Evolutionary conservation across 2,329 filamentous ascomycete genomes (phyloP).

Genomic region (Pleomassaria siparia): DNA sequence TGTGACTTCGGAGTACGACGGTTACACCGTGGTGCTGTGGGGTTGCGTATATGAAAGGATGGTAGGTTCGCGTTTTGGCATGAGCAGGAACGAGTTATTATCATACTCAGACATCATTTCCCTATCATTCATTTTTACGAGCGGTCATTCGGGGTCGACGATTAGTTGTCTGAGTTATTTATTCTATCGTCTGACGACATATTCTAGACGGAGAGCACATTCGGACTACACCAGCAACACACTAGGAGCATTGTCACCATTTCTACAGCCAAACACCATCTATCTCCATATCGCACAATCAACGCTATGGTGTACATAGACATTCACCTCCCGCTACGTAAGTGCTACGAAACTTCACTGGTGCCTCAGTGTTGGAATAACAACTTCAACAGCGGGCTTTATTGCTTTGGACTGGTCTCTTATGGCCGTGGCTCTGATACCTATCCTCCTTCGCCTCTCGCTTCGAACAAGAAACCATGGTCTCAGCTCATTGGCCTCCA

Average conservation of each 20-base stretch:
- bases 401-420: conserved; percentile 32
- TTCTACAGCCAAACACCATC: not conserved
- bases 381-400: conserved; percentile 22
- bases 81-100: conserved; percentile 7
- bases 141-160: not conserved
- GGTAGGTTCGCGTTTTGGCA: conserved; percentile 7
- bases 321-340: conserved; percentile 27
- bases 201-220: not conserved
- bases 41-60: not conserved
- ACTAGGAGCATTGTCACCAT: not conserved
- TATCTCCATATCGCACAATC: not conserved
- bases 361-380: conserved; percentile 3
- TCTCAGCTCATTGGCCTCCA: conserved; percentile 13
- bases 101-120: conserved; percentile 2
- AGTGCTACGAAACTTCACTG: conserved; percentile 2
- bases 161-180: not conserved
- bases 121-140: not conserved
- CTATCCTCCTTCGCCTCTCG: conserved; percentile 27
- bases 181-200: not conserved
- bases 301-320: conserved; percentile 23
- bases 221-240: not conserved
- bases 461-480: conserved; percentile 20
- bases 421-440: conserved; percentile 29
- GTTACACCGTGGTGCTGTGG: not conserved
- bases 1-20: not conserved